Conservation (phyloP, 1,139 yeast genomes). For the Saccharomyces pastorianus region DNA sequence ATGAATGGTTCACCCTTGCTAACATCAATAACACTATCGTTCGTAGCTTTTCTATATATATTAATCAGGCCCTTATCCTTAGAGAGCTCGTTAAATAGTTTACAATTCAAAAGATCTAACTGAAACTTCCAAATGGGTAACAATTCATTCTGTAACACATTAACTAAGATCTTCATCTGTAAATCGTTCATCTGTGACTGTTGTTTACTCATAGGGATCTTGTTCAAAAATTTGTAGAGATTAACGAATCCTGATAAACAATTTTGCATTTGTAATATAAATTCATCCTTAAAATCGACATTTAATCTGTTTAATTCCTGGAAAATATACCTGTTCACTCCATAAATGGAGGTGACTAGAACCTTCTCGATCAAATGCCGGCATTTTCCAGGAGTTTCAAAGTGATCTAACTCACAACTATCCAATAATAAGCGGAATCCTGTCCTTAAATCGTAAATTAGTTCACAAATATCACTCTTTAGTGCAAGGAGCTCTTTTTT, state of each 20-base stretch:
- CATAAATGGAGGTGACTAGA: background rate
- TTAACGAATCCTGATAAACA: constrained; percentile 21
- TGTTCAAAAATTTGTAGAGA: constrained; percentile 15
- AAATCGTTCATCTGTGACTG: constrained; percentile 12
- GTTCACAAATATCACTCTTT: constrained; percentile 4
- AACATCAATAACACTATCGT: constrained; percentile 7
- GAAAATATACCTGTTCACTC: background rate
- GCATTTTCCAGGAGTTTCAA: background rate
- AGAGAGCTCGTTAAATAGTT: constrained; percentile 13
- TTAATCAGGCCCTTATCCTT: constrained; percentile 8
- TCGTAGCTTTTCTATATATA: constrained; percentile 9
- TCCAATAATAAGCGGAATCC: constrained; percentile 8
- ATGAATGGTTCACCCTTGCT: constrained; percentile 13
- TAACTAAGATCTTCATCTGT: constrained; percentile 14
- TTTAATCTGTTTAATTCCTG: background rate
- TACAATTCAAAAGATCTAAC: constrained; percentile 17
- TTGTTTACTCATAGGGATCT: constrained; percentile 16
- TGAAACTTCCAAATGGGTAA: constrained; percentile 20
- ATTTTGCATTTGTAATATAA: constrained; percentile 12
- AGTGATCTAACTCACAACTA: background rate
- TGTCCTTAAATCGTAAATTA: constrained; percentile 5
- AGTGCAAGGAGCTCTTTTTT: background rate
- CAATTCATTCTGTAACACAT: constrained; percentile 16
- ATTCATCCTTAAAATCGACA: background rate
- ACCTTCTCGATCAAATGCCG: background rate